Percentiles rank a stretch among this genome's conserved stretches.
Evolutionary conservation across 2,329 filamentous ascomycete genomes (phyloP).

Genomic region (Lecanoromycetidae sp.): DNA sequence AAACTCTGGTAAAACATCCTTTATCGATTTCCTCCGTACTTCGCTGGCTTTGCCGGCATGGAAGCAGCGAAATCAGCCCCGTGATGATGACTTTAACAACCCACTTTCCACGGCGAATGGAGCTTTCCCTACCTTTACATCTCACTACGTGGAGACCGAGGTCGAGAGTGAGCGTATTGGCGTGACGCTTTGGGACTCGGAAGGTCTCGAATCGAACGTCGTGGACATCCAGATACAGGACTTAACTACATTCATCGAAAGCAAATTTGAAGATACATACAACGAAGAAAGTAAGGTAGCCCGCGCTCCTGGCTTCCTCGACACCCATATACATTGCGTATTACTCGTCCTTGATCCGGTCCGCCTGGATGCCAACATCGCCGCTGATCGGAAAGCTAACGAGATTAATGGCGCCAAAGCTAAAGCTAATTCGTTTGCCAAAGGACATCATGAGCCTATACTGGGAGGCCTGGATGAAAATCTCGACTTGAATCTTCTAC

Average conservation of each 20-base stretch:
- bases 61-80: constrained; percentile 53
- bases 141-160: constrained; percentile 85
- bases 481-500: constrained; percentile 80
- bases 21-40: constrained; percentile 87
- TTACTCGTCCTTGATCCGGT: constrained; percentile 84
- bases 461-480: constrained; percentile 70
- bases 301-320: constrained; percentile 70
- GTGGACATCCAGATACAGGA: constrained; percentile 89
- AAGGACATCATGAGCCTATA: constrained; percentile 26
- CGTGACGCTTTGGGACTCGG: constrained; percentile 91
- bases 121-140: constrained; percentile 56
- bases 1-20: constrained; percentile 86
- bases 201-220: constrained; percentile 86
- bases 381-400: constrained; percentile 45
- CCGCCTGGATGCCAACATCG: constrained; percentile 71
- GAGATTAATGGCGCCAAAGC: constrained; percentile 20
- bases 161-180: constrained; percentile 60
- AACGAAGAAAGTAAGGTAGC: constrained; percentile 95
- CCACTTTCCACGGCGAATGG: constrained; percentile 43
- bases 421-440: constrained; percentile 37
- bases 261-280: constrained; percentile 97
- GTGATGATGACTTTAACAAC: constrained; percentile 46
- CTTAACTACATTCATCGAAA: constrained; percentile 85
- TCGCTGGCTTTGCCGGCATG: constrained; percentile 64
- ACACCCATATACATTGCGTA: constrained; percentile 94